Evolutionary conservation across 257 asterid species (phyloP), one percentile per base, ranked within the genome.

Genomic region (Avicennia marina): DNA sequence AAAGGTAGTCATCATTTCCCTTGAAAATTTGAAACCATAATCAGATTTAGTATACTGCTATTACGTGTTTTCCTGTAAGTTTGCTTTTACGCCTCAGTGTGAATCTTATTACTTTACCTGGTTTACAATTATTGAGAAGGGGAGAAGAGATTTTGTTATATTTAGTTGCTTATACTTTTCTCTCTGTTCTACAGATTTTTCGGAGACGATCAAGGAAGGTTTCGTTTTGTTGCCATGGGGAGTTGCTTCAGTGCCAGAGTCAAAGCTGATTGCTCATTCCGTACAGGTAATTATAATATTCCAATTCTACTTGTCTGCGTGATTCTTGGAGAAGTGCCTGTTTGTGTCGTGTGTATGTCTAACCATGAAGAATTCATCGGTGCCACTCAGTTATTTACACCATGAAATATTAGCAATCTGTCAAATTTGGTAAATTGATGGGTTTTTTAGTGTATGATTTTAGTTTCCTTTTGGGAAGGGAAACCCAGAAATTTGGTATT

Each of bases 81-180:
- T 39, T 33, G 62, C 56, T 68, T 62, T 66, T 73, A 61, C 69
- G 66, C 73, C 51, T 56, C 19, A 33, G 19, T 60, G n/a, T n/a
- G 20, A 53, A 44, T 72, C 72, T 60, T 19, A 44, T 43, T 60
- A 11, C 40, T 52, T 27, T 13, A 18, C 2, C 19, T 57, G 7
- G 48, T 32, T 49, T 15, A 11, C 41, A 2, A 24, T 22, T 21
- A 1, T 8, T 18, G 4, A 27, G 43, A 58, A 43, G 24, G 13
- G 46, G 18, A 2, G 7, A 52, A 18, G 27, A 62, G 40, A 7
- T 25, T 16, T 48, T 25, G 15, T 11, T 24, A 21, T 45, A 21
- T 33, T 43, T 21, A 57, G 40, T 20, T 57, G 62, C 66, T 53
- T 44, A 39, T 47, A 44, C 26, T 36, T 21, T 66, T 26, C 19